Percentiles rank a stretch among this genome's conserved stretches.
These are phyloP conservation scores for Nicotiana tabacum DNA, from an alignment of 257 asterid genomes.

Conservation along the genomic window DNA sequence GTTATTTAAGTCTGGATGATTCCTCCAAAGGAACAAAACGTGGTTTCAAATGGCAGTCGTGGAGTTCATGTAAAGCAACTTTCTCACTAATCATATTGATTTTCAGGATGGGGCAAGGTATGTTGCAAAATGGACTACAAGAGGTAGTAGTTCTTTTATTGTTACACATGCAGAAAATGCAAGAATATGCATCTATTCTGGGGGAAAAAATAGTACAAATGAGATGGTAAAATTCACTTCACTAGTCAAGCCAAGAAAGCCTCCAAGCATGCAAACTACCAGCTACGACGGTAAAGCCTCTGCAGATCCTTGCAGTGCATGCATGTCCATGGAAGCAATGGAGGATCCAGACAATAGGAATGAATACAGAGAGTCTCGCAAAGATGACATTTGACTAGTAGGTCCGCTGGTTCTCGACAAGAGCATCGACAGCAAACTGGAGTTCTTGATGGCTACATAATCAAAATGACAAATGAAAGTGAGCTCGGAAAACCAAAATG, in stretches of 20 bases:
- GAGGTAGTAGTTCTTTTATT: too few species aligned
- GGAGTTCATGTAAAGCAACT: too few species aligned
- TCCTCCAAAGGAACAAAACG: background rate
- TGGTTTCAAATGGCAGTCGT: background rate
- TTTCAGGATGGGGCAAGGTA: too few species aligned
- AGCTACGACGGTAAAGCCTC: slow-evolving; percentile 6
- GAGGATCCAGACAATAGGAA: slow-evolving; percentile 83
- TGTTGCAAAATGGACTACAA: too few species aligned
- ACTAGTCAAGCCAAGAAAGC: too few species aligned
- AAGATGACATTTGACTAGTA: slow-evolving; percentile 49
- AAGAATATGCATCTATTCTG: too few species aligned
- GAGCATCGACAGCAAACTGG: slow-evolving; percentile 55
- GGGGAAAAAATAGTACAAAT: too few species aligned
- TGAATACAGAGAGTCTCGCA: slow-evolving; percentile 65
- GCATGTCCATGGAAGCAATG: slow-evolving; percentile 76
- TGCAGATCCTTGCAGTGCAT: slow-evolving; percentile 64
- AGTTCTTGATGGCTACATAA: slow-evolving; percentile 35
- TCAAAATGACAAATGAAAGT: background rate
- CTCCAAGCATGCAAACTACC: slow-evolving; percentile 3
- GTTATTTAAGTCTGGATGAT: background rate
- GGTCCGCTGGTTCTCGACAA: slow-evolving; percentile 72
- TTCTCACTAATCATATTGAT: too few species aligned
- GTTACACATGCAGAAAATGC: too few species aligned
- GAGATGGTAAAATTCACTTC: too few species aligned
- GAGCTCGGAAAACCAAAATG: background rate